phyloP scores from a whole-genome alignment of 1,139 yeast genomes.

The Zhuliangozyma parablackwelliae region DNA sequence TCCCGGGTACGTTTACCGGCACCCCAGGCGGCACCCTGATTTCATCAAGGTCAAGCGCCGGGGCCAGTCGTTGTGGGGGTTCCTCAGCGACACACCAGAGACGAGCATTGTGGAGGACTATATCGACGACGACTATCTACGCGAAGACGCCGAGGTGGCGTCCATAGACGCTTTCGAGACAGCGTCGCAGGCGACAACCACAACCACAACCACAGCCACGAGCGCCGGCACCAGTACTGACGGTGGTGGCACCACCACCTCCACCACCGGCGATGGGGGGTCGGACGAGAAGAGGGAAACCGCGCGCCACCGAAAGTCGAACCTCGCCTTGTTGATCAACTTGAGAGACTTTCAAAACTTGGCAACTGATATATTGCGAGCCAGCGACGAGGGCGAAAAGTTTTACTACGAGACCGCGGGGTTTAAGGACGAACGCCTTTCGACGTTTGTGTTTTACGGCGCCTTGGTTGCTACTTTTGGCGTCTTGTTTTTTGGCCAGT shows the following conservation, averaged over 20 bases:
- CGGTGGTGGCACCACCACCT: too few relatives aligned
- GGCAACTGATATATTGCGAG: slow-evolving; percentile 51
- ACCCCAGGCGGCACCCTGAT: slow-evolving; percentile 52
- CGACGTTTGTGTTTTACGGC: slow-evolving; percentile 52
- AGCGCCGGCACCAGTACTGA: slow-evolving; percentile 2
- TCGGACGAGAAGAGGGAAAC: slow-evolving; percentile 15
- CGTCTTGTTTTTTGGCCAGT: slow-evolving; percentile 53
- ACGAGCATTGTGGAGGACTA: slow-evolving; percentile 35
- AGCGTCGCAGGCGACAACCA: not conserved
- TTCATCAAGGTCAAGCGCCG: slow-evolving; percentile 42
- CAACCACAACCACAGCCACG: slow-evolving; percentile 5
- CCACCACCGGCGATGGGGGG: not conserved
- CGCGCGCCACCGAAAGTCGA: slow-evolving; percentile 26
- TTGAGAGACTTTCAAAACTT: slow-evolving; percentile 62
- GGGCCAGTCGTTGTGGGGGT: slow-evolving; percentile 55
- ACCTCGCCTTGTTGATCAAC: slow-evolving; percentile 46
- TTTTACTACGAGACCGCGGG: slow-evolving; percentile 64
- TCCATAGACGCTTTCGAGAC: slow-evolving; percentile 8
- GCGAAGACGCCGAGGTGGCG: slow-evolving; percentile 8
- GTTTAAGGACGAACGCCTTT: slow-evolving; percentile 63
- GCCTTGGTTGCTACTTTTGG: slow-evolving; percentile 30
- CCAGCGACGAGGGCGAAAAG: slow-evolving; percentile 50
- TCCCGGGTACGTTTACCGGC: slow-evolving; percentile 69
- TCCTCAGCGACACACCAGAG: slow-evolving; percentile 42
- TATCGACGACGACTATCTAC: slow-evolving; percentile 20